A percentile compares a stretch with the other conserved stretches of the same genome.
phyloP scores from a whole-genome alignment of 148 eudicot species.

The Mesembryanthemum crystallinum region DNA sequence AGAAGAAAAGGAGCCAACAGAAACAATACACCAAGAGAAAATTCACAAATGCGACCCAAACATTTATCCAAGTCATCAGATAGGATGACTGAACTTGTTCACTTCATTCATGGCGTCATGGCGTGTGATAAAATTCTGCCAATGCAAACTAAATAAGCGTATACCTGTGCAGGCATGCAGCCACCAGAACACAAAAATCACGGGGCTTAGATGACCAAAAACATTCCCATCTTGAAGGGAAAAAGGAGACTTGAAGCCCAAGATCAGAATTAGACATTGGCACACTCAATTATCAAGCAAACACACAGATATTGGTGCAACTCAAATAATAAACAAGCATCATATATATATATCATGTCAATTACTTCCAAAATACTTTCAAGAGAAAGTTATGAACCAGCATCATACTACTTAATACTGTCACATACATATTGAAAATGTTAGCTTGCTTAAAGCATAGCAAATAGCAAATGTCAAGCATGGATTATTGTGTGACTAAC shows the following conservation, averaged over 20 bases:
- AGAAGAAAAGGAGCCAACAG: neutral
- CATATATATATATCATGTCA: neutral
- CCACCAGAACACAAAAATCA: neutral
- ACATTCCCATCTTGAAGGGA: no score
- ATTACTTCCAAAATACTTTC: neutral
- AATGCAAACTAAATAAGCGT: neutral
- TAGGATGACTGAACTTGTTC: neutral
- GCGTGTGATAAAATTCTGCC: neutral
- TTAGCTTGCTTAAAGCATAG: slow-evolving; percentile 2
- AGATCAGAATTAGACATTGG: neutral
- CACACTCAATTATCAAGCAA: neutral
- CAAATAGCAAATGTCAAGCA: neutral
- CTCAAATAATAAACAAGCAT: no score
- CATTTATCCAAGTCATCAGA: no score
- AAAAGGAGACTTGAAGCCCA: neutral
- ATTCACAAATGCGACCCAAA: no score
- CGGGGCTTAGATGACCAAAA: no score
- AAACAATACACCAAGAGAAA: no score
- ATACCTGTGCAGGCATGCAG: no score
- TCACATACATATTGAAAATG: neutral
- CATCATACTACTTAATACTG: neutral
- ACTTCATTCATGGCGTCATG: neutral
- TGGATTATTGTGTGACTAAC: neutral
- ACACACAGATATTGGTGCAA: no score
- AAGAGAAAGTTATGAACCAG: neutral